Evolutionary conservation across 371 early-diverging fungal genomes (phyloP).

Genomic region (Dinochytrium kinnereticum): DNA sequence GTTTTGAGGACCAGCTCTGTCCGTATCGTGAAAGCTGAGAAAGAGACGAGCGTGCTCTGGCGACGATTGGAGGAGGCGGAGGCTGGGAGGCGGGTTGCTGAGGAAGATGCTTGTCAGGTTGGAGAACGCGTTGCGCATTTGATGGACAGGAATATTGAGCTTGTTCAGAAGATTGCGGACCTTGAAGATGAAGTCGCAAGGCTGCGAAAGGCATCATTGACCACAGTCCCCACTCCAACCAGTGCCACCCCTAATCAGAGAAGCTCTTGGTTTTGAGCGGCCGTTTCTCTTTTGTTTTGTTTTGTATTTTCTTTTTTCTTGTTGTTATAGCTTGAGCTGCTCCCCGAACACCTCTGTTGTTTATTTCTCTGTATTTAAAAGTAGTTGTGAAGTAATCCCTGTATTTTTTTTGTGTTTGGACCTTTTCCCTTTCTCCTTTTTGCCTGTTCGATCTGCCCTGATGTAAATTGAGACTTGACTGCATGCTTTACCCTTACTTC

Average conservation of each 20-base stretch:
- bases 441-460: too few species aligned
- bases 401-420: background rate
- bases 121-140: background rate
- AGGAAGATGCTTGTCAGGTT: background rate
- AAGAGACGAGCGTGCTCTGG: background rate
- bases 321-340: background rate
- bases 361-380: background rate
- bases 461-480: too few species aligned
- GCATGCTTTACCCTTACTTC: too few species aligned
- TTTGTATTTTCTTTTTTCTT: background rate
- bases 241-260: background rate
- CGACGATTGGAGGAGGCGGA: background rate
- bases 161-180: constrained; percentile 11
- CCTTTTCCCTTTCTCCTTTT: background rate
- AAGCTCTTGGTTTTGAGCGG: background rate
- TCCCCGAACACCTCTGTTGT: too few species aligned
- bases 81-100: background rate
- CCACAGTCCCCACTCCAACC: background rate
- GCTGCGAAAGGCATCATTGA: background rate
- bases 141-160: constrained; percentile 10
- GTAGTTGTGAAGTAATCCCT: too few species aligned
- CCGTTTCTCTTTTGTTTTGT: background rate
- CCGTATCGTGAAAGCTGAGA: background rate
- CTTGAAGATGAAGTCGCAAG: constrained; percentile 8
- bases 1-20: too few species aligned